Base-by-base conservation (phyloP, 2,329 filamentous ascomycete genomes). In the Diaporthe sp. region DNA sequence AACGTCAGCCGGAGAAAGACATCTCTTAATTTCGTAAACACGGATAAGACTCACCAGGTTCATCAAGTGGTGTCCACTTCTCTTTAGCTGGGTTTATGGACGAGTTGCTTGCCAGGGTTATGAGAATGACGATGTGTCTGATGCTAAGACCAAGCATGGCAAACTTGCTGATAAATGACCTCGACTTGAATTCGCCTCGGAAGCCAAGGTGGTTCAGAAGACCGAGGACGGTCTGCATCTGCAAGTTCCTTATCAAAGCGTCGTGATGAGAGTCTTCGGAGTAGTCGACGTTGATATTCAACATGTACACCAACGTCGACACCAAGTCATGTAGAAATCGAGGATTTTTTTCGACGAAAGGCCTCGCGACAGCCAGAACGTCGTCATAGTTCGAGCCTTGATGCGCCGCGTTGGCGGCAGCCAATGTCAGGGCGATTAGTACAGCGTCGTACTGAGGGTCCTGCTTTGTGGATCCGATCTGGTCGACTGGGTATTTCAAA, bases 161-260 rank as follows among this genome's bases (percentile, higher is more conserved):
- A 77, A 96, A 90, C 82, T 95, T 95, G 77, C 94, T 92, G 71
- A 90, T 87, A 57, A 96, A 91, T 4, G 88, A 90, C 28, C 94
- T 91, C 10, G 89, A 85, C 49, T 88, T 86, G 75, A 88, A 88
- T 78, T 92, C 91, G 19, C 92, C 92, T 58, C 88, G 89, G 81
- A 94, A 96, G 4, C 94, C 94, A 13, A 98, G 86, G 71, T 94
- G 92, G 75, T 94, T 93, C 81, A 97, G 92, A 39, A 97, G 91
- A 80, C 94, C 94, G 17, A 98, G 87, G 74, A 92, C 94, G 74
- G 94, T 89, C 76, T 95, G 93, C 61, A 98, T 89, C 49, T 92
- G 88, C 4, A 88, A 87, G 80, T 97, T 96, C 76, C 92, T 88
- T 78, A 97, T 90, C 46, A 98, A 86, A 75, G 92, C 88, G 81